Conservation (phyloP, 2,329 filamentous ascomycete genomes). For the Coniella vitis region DNA sequence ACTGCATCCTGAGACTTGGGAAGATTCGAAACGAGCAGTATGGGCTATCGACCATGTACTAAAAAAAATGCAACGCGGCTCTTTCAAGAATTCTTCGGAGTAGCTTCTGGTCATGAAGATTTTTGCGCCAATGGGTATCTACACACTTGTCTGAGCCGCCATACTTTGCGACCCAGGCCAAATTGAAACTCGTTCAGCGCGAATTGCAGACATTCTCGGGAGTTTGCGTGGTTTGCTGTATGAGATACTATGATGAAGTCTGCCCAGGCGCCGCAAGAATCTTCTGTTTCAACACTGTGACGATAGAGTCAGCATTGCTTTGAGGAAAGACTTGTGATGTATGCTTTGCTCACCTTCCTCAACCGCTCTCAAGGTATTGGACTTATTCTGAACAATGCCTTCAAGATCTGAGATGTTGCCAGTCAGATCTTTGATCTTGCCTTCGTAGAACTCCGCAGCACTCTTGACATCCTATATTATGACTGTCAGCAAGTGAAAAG, state of each 20-base stretch:
- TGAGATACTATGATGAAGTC: slow-evolving; percentile 2
- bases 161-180: too few species aligned
- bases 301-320: not conserved
- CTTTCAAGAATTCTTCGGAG: too few species aligned
- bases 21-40: too few species aligned
- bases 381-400: slow-evolving; percentile 60
- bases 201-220: too few species aligned
- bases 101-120: too few species aligned
- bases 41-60: too few species aligned
- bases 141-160: too few species aligned
- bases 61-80: too few species aligned
- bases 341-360: slow-evolving; percentile 66
- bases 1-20: too few species aligned
- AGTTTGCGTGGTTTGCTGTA: not conserved
- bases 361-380: slow-evolving; percentile 74
- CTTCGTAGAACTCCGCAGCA: slow-evolving; percentile 50
- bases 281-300: slow-evolving; percentile 32
- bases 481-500: not conserved
- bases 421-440: slow-evolving; percentile 46
- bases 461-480: slow-evolving; percentile 42
- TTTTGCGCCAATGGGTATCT: not conserved
- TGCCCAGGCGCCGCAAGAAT: slow-evolving; percentile 24
- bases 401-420: slow-evolving; percentile 51
- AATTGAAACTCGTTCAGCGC: too few species aligned
- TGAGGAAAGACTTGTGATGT: not conserved